Evolutionary conservation across 129 eudicot species (phyloP).

Genomic region (Lactuca sativa): DNA sequence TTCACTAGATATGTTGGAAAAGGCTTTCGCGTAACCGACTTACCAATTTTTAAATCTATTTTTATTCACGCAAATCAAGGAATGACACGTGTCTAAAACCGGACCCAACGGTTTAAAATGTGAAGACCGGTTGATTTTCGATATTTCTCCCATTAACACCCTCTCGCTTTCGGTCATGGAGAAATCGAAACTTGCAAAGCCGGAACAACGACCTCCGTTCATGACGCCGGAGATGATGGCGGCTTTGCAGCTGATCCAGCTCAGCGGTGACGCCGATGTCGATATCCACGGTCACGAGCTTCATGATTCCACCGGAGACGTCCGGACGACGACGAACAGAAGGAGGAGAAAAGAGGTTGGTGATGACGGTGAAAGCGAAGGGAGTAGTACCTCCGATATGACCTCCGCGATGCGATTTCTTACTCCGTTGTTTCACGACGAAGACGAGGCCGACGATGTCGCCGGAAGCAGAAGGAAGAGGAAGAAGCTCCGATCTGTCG

Average conservation of each 20-base stretch:
- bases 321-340: neutral
- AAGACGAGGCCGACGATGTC: neutral
- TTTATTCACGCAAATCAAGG: neutral
- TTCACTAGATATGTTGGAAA: neutral
- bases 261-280: constrained; percentile 18
- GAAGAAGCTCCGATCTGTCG: constrained; percentile 25
- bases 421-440: neutral
- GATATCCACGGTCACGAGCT: constrained; percentile 5
- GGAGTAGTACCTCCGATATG: constrained; percentile 7
- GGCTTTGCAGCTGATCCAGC: constrained; percentile 27
- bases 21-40: neutral
- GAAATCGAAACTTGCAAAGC: neutral
- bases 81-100: neutral
- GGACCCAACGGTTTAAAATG: neutral
- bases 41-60: neutral
- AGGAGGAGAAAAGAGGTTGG: neutral
- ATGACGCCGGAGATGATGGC: constrained; percentile 22
- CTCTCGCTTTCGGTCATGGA: neutral
- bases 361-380: neutral
- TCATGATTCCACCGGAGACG: constrained; percentile 7
- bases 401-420: neutral
- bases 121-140: neutral
- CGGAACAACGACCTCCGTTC: neutral
- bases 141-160: neutral
- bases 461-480: constrained; percentile 11